Evolutionary conservation across 345 rosid genomes (phyloP).

Genomic region (Syzygium jambos): DNA sequence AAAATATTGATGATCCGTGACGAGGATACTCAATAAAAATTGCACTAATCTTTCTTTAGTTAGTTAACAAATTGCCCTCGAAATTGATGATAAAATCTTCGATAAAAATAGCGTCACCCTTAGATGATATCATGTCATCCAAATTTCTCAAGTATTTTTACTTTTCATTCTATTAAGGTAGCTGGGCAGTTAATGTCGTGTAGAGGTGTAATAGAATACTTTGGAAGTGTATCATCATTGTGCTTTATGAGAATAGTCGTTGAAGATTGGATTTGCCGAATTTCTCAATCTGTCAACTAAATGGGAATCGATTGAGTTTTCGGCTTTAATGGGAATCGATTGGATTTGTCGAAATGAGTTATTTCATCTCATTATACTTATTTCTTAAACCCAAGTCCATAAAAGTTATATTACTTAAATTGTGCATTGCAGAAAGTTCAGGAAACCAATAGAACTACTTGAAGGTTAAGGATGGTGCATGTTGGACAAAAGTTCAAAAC

Average conservation of each 20-base stretch:
- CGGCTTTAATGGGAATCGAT: not conserved
- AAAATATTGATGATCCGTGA: not conserved
- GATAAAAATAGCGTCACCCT: not conserved
- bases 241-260: not conserved
- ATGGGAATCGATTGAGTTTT: fast-evolving
- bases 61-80: not conserved
- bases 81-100: not conserved
- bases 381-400: not conserved
- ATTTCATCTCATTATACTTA: not conserved
- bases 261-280: not conserved
- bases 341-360: not conserved
- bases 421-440: not conserved
- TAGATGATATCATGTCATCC: not conserved
- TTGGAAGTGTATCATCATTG: not conserved
- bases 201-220: too few species aligned
- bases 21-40: not conserved
- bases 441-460: not conserved
- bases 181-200: not conserved
- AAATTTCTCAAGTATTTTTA: not conserved
- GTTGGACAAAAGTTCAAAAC: not conserved
- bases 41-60: not conserved
- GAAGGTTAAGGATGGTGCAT: not conserved
- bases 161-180: not conserved
- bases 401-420: not conserved
- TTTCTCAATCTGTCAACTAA: not conserved